A percentile compares a stretch with the other conserved stretches of the same genome.
Evolutionary conservation across 768 basidiomycete species (phyloP).

Genomic region (Phylloporus sp.): DNA sequence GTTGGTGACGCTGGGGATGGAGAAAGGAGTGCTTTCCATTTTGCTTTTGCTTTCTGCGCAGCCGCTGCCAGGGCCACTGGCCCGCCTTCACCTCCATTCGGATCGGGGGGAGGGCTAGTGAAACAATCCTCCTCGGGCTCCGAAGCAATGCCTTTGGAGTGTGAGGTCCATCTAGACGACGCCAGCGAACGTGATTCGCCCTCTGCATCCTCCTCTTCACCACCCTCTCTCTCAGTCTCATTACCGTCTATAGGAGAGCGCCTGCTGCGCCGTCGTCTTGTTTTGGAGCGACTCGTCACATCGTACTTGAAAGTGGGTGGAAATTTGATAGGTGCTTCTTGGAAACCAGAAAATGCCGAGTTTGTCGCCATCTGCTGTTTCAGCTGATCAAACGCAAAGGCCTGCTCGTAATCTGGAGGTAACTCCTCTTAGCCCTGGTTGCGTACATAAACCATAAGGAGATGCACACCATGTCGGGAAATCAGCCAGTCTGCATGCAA

Average conservation of each 20-base stretch:
- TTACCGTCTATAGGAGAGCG: slow-evolving; percentile 38
- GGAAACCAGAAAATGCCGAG: slow-evolving; percentile 70
- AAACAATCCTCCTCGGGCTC: slow-evolving; percentile 44
- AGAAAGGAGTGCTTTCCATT: slow-evolving; percentile 49
- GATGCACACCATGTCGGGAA: slow-evolving; percentile 60
- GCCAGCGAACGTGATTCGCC: slow-evolving; percentile 50
- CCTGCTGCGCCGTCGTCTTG: slow-evolving; percentile 35
- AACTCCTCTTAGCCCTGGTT: slow-evolving; percentile 7
- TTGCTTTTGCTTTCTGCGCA: slow-evolving; percentile 54
- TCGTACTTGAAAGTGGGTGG: slow-evolving; percentile 95
- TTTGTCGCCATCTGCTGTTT: slow-evolving; percentile 68
- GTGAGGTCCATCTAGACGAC: slow-evolving; percentile 48
- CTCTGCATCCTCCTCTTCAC: slow-evolving; percentile 37
- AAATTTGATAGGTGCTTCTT: slow-evolving; percentile 78
- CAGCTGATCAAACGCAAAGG: slow-evolving; percentile 88
- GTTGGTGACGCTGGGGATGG: slow-evolving; percentile 32
- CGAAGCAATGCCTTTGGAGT: slow-evolving; percentile 33
- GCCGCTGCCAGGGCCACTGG: slow-evolving; percentile 38
- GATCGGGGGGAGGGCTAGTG: slow-evolving; percentile 23
- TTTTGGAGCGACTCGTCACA: slow-evolving; percentile 55
- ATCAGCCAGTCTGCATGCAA: slow-evolving; percentile 95
- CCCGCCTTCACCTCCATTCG: slow-evolving; percentile 28
- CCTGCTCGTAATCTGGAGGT: slow-evolving; percentile 70
- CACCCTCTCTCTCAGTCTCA: slow-evolving; percentile 37
- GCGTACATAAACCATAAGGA: neutral